phyloP scores from a whole-genome alignment of 306 rosid genomes.

The Malus asiatica region DNA sequence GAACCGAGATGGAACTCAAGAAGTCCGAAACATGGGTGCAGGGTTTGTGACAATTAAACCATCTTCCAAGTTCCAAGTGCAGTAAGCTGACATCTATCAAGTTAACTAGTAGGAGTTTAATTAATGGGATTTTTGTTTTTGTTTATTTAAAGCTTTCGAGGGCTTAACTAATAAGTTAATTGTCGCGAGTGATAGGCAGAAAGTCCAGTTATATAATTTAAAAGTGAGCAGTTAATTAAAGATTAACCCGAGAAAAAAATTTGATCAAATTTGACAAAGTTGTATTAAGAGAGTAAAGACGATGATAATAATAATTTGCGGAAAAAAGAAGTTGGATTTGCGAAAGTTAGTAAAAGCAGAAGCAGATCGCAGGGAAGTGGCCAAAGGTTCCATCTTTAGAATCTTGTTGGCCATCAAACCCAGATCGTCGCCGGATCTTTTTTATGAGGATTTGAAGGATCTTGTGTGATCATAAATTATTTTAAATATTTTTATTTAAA shows the following conservation, averaged over 20 bases:
- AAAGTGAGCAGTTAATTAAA: too few relatives aligned
- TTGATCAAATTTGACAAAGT: background rate
- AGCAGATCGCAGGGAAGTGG: too few relatives aligned
- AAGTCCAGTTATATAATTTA: background rate
- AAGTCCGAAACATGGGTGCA: background rate
- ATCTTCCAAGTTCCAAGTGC: background rate
- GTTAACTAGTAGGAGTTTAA: background rate
- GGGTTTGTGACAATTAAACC: background rate
- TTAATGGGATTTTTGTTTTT: background rate
- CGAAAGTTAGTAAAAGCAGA: too few relatives aligned
- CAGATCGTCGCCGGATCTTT: accelerated
- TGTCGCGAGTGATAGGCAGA: background rate
- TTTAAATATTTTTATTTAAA: too few relatives aligned
- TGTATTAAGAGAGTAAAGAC: background rate
- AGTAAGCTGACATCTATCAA: background rate
- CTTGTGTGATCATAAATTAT: too few relatives aligned
- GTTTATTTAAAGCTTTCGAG: background rate
- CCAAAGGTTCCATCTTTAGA: too few relatives aligned
- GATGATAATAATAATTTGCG: too few relatives aligned
- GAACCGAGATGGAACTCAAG: too few relatives aligned
- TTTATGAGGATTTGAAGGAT: too few relatives aligned
- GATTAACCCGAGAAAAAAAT: background rate
- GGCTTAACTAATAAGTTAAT: too few relatives aligned
- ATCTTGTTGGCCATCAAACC: background rate
- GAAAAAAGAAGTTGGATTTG: too few relatives aligned